phyloP scores from a whole-genome alignment of 306 rosid species.

The Ceratonia siliqua region DNA sequence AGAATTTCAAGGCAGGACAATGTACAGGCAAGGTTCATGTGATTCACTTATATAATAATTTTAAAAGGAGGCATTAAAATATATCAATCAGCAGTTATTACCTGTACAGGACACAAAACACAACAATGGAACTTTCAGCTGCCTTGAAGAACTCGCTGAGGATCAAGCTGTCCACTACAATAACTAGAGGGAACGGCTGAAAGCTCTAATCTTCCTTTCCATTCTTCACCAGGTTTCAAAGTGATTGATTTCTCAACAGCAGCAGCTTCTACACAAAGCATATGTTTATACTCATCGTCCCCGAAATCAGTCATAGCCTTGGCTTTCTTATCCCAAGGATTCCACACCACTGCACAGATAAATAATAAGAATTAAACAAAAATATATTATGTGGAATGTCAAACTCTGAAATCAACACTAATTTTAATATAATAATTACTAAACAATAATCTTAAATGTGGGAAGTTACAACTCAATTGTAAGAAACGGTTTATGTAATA shows the following conservation, averaged over 20 bases:
- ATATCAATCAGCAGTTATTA: constrained; percentile 22
- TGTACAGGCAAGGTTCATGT: neutral
- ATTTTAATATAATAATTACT: neutral
- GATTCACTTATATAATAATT: neutral
- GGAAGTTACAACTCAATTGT: neutral
- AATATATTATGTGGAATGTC: neutral
- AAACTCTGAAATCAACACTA: constrained; percentile 5
- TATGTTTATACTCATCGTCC: constrained; percentile 78
- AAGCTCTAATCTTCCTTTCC: constrained; percentile 80
- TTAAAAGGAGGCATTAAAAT: neutral
- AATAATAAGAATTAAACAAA: neutral
- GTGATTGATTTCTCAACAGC: constrained; percentile 67
- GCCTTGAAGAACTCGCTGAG: constrained; percentile 60
- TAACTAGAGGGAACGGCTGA: constrained; percentile 85
- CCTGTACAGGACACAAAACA: constrained; percentile 62
- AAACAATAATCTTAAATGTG: neutral
- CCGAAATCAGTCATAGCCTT: constrained; percentile 82
- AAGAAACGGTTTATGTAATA: neutral
- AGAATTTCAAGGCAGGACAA: constrained; percentile 10
- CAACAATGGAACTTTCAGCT: constrained; percentile 47
- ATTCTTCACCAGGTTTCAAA: constrained; percentile 86
- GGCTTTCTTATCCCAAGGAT: constrained; percentile 92
- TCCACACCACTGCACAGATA: constrained; percentile 70
- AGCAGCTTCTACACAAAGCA: constrained; percentile 84
- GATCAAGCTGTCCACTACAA: constrained; percentile 84